Conservation (phyloP, 192 early-diverging fungal genomes). For the Podila horticola region DNA sequence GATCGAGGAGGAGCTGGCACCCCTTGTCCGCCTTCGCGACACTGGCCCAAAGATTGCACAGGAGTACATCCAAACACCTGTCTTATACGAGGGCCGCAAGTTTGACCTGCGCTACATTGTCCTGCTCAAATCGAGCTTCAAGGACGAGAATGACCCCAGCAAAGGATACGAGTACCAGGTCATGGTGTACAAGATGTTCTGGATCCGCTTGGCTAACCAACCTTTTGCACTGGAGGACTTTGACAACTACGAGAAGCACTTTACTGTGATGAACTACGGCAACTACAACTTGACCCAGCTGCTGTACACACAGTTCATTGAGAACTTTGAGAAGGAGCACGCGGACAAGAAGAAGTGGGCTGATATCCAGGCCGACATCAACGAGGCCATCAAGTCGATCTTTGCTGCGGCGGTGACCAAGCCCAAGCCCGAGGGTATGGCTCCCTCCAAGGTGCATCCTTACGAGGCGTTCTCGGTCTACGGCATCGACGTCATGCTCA, state of each 20-base stretch:
- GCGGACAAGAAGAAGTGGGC: conserved; percentile 52
- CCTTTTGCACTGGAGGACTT: conserved; percentile 43
- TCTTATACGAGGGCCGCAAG: conserved; percentile 61
- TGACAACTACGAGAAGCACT: conserved; percentile 60
- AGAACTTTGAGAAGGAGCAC: conserved; percentile 61
- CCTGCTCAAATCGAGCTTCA: conserved; percentile 42
- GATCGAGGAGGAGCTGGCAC: conserved; percentile 49
- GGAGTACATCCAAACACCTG: conserved; percentile 55
- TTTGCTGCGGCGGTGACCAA: conserved; percentile 60
- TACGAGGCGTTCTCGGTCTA: conserved; percentile 58
- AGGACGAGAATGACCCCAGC: conserved; percentile 41
- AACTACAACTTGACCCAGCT: conserved; percentile 59
- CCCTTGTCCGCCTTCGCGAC: conserved; percentile 54
- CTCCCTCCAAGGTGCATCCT: conserved; percentile 7
- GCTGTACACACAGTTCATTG: conserved; percentile 57
- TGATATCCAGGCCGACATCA: conserved; percentile 55
- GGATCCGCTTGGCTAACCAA: conserved; percentile 62
- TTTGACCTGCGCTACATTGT: conserved; percentile 62
- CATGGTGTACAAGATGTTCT: conserved; percentile 62
- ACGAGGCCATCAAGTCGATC: conserved; percentile 58
- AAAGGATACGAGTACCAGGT: conserved; percentile 49
- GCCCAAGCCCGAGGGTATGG: conserved; percentile 52
- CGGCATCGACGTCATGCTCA: conserved; percentile 61
- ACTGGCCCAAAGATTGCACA: conserved; percentile 58
- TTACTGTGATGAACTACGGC: conserved; percentile 61